phyloP scores from a whole-genome alignment of 768 basidiomycete species.

The Termitomyces sp. region DNA sequence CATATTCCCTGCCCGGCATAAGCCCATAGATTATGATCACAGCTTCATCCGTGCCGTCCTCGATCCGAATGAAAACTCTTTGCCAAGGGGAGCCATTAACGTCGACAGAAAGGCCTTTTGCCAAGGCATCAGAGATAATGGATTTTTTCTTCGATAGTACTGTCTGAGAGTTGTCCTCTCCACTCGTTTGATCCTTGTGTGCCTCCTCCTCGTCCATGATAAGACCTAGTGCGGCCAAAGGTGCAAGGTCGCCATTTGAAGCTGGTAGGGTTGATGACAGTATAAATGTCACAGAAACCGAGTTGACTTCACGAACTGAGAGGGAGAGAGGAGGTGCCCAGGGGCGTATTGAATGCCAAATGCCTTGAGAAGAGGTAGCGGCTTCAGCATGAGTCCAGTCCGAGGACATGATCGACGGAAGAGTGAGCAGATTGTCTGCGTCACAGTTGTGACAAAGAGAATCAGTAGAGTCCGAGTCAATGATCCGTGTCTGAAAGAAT shows the following conservation, averaged over 20 bases:
- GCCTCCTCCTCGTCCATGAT: slow-evolving; percentile 24
- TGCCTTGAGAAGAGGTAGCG: slow-evolving; percentile 18
- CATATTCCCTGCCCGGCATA: slow-evolving; percentile 85
- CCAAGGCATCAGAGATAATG: slow-evolving; percentile 61
- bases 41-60: slow-evolving; percentile 80
- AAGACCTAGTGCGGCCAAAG: slow-evolving; percentile 38
- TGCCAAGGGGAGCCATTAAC: slow-evolving; percentile 80
- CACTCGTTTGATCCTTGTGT: slow-evolving; percentile 30
- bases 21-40: slow-evolving; percentile 89
- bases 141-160: slow-evolving; percentile 26
- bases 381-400: slow-evolving; percentile 17
- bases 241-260: slow-evolving; percentile 30
- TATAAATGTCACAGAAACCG: slow-evolving; percentile 79
- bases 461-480: no score
- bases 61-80: slow-evolving; percentile 71
- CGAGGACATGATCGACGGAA: slow-evolving; percentile 19
- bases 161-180: slow-evolving; percentile 23
- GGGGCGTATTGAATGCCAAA: slow-evolving; percentile 73
- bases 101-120: slow-evolving; percentile 72
- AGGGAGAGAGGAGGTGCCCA: slow-evolving; percentile 72
- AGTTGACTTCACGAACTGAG: slow-evolving; percentile 74
- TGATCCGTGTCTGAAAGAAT: no score
- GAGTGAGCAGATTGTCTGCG: background rate
- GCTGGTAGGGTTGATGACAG: slow-evolving; percentile 51
- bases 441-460: background rate